phyloP scores from a whole-genome alignment of 2,329 filamentous ascomycete genomes.

The Xylaria sp. region DNA sequence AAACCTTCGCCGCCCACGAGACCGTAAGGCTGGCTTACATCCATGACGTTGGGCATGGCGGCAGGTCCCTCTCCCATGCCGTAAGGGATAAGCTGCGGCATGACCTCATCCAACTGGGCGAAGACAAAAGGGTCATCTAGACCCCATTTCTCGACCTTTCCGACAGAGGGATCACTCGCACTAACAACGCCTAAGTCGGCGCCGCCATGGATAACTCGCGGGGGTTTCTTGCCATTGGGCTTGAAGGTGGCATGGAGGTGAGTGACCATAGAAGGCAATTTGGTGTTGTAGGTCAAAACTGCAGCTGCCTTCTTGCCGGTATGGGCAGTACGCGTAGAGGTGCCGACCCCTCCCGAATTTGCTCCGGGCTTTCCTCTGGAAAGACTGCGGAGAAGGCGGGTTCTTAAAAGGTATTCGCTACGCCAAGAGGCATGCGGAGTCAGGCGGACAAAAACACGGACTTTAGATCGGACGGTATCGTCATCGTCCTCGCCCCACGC shows the following conservation, averaged over 20 bases:
- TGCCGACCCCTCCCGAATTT: slow-evolving; percentile 62
- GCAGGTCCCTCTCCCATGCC: slow-evolving; percentile 83
- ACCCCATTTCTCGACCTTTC: slow-evolving; percentile 85
- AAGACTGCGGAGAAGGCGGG: slow-evolving; percentile 83
- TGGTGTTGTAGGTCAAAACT: slow-evolving; percentile 86
- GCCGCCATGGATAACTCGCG: slow-evolving; percentile 84
- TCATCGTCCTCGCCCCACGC: slow-evolving; percentile 59
- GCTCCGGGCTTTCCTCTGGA: slow-evolving; percentile 82
- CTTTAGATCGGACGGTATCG: slow-evolving; percentile 74
- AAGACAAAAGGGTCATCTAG: slow-evolving; percentile 79
- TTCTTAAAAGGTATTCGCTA: slow-evolving; percentile 92
- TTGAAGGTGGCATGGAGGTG: slow-evolving; percentile 82
- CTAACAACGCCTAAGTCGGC: slow-evolving; percentile 82
- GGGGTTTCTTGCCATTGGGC: slow-evolving; percentile 75
- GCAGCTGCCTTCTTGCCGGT: slow-evolving; percentile 75
- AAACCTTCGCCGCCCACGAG: slow-evolving; percentile 87
- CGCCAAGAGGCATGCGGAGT: slow-evolving; percentile 91
- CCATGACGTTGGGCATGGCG: slow-evolving; percentile 86
- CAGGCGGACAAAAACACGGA: slow-evolving; percentile 83
- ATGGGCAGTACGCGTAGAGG: slow-evolving; percentile 60
- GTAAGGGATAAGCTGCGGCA: slow-evolving; percentile 77
- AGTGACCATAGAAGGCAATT: slow-evolving; percentile 81
- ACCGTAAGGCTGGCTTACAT: slow-evolving; percentile 86
- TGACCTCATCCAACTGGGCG: slow-evolving; percentile 80
- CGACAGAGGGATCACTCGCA: slow-evolving; percentile 80